Percentiles rank a stretch among this genome's conserved stretches.
phyloP scores from a whole-genome alignment of 495 filamentous ascomycete genomes.

The Penicillium taxi region DNA sequence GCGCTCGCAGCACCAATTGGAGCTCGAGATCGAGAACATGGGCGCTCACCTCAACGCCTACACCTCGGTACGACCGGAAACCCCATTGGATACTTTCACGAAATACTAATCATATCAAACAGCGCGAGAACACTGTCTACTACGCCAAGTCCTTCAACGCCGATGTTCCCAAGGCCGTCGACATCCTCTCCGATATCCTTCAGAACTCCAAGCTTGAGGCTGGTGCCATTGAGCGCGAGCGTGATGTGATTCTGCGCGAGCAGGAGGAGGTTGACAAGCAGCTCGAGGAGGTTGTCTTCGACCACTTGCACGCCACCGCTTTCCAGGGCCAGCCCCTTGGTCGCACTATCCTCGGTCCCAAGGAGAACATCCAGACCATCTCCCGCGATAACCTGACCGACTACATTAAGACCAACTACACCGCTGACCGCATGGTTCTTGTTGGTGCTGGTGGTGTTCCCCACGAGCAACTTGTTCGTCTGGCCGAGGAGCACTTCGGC shows the following conservation, averaged over 20 bases:
- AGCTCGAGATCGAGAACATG: constrained; percentile 99
- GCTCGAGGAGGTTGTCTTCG: constrained; percentile 98
- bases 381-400: constrained; percentile 76
- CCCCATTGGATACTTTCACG: constrained; percentile 5
- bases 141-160: constrained; percentile 98
- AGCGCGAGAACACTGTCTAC: constrained; percentile 99
- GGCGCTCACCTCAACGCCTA: constrained; percentile 98
- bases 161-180: constrained; percentile 89
- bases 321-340: constrained; percentile 93
- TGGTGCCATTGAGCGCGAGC: constrained; percentile 87
- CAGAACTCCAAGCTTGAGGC: constrained; percentile 97
- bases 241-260: constrained; percentile 96
- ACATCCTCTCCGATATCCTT: constrained; percentile 97
- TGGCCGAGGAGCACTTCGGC: constrained; percentile 95
- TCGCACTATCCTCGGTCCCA: constrained; percentile 94
- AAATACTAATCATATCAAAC: constrained; percentile 27
- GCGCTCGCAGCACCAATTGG: constrained; percentile 88
- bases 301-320: constrained; percentile 97
- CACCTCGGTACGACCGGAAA: constrained; percentile 73
- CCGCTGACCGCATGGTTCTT: constrained; percentile 97
- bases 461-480: constrained; percentile 85
- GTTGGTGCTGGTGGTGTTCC: constrained; percentile 92
- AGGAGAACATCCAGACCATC: constrained; percentile 97
- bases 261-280: constrained; percentile 99
- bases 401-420: constrained; percentile 99